A percentile compares a stretch with the other conserved stretches of the same genome.
Evolutionary conservation across 179 eudicot species (phyloP).

Genomic region (Camellia oleifera): DNA sequence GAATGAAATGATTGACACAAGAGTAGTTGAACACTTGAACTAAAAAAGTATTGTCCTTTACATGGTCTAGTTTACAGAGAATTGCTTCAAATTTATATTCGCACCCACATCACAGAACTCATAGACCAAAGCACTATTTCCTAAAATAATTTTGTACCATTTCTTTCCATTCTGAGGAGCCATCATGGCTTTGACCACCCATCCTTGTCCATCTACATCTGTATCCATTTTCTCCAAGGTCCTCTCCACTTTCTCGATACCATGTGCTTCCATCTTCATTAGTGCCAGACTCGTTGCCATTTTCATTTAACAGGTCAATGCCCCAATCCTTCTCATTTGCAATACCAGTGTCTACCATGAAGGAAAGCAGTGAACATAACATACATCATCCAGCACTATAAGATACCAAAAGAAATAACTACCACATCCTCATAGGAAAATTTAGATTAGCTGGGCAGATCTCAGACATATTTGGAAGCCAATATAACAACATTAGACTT

Average conservation of each 20-base stretch:
- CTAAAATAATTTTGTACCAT: slow-evolving; percentile 49
- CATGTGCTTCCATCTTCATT: slow-evolving; percentile 96
- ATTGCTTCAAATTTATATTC: not conserved
- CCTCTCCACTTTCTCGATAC: slow-evolving; percentile 89
- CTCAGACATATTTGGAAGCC: not conserved
- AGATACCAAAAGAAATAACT: not conserved
- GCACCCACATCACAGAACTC: slow-evolving; percentile 7
- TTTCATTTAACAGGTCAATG: slow-evolving; percentile 67
- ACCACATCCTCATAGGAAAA: not conserved
- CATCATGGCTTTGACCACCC: slow-evolving; percentile 89
- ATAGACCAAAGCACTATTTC: not conserved
- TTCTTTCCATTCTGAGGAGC: slow-evolving; percentile 93
- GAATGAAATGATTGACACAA: not conserved
- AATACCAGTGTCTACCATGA: slow-evolving; percentile 81
- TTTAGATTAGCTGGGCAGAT: not conserved
- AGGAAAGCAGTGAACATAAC: slow-evolving; percentile 16
- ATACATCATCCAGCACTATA: slow-evolving; percentile 10
- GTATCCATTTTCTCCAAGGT: slow-evolving; percentile 87
- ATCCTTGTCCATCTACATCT: slow-evolving; percentile 93
- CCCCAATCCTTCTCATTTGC: slow-evolving; percentile 99
- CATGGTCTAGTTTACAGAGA: not conserved
- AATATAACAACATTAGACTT: not conserved
- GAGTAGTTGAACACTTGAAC: not conserved
- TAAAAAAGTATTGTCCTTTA: not conserved
- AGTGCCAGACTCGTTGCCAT: slow-evolving; percentile 67